Conservation (phyloP, 1,139 yeast species). For the Suhomyces coccinellae region DNA sequence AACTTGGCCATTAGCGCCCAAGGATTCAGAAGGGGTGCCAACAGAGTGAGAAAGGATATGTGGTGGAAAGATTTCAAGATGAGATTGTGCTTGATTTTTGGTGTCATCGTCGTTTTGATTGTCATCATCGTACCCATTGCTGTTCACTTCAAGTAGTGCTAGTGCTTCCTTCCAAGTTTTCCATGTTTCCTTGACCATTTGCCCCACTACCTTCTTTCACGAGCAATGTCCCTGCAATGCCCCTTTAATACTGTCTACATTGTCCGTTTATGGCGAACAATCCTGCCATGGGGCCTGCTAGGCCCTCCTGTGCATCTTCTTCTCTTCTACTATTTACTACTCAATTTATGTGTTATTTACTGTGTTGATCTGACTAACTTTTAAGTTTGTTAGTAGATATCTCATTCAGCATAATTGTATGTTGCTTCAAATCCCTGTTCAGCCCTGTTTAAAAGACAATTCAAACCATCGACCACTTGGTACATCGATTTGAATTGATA, state of each 20-base stretch:
- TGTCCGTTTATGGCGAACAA: slow-evolving; percentile 6
- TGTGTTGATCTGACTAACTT: not conserved
- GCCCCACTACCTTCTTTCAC: not conserved
- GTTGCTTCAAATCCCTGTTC: not conserved
- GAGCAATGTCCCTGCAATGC: slow-evolving; percentile 5
- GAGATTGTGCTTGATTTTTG: slow-evolving; percentile 88
- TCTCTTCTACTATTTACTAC: slow-evolving; percentile 8
- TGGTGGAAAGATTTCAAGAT: slow-evolving; percentile 99
- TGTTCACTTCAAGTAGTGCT: slow-evolving; percentile 60
- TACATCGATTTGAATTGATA: not conserved
- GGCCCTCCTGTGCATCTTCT: slow-evolving; percentile 1
- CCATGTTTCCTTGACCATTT: not conserved
- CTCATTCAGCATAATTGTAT: too few relatives aligned
- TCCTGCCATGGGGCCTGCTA: not conserved
- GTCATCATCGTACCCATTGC: slow-evolving; percentile 95
- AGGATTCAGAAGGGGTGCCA: slow-evolving; percentile 96
- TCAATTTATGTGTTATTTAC: slow-evolving; percentile 9
- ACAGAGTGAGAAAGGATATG: slow-evolving; percentile 97
- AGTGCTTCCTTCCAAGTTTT: not conserved
- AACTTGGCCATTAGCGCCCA: slow-evolving; percentile 92
- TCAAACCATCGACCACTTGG: too few relatives aligned
- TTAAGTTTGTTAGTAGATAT: too few relatives aligned
- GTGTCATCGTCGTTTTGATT: slow-evolving; percentile 73
- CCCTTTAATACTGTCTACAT: slow-evolving; percentile 2
- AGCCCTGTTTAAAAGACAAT: too few relatives aligned